These are phyloP conservation scores for Scheffersomyces parashehatae DNA, from an alignment of 1,139 yeast genomes.

Conservation along the genomic window DNA sequence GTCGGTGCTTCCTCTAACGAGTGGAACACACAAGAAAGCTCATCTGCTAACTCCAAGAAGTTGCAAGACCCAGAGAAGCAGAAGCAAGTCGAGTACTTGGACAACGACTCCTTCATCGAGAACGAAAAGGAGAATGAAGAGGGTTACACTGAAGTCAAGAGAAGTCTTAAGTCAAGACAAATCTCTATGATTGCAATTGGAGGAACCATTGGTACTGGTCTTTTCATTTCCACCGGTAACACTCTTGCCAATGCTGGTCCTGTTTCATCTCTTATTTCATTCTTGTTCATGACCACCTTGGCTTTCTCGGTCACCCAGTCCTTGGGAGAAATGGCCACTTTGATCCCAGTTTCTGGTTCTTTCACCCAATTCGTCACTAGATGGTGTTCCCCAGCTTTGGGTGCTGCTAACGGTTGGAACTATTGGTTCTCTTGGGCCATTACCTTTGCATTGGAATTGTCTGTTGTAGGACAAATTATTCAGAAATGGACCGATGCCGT, in stretches of 20 bases:
- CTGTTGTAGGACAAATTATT: conserved; percentile 76
- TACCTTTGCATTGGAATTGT: conserved; percentile 78
- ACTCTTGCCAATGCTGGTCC: conserved; percentile 69
- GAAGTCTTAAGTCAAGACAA: conserved; percentile 50
- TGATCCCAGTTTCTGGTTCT: conserved; percentile 67
- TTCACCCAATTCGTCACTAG: conserved; percentile 57
- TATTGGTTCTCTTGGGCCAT: conserved; percentile 90
- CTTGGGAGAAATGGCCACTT: conserved; percentile 76
- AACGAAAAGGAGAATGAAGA: neutral
- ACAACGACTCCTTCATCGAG: neutral
- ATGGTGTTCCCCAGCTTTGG: conserved; percentile 69
- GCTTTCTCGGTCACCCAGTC: conserved; percentile 68
- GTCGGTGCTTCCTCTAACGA: too few species aligned
- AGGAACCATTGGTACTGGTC: conserved; percentile 67
- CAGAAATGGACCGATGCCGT: conserved; percentile 73
- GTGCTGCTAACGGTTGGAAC: conserved; percentile 80
- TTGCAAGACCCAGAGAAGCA: neutral
- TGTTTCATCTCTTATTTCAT: conserved; percentile 65
- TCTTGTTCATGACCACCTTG: conserved; percentile 63
- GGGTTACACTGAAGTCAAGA: conserved; percentile 27
- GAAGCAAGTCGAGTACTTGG: neutral
- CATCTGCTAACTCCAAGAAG: neutral
- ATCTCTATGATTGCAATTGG: conserved; percentile 33
- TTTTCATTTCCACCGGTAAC: conserved; percentile 58
- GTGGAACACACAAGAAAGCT: too few species aligned